Conservation (phyloP, 148 eudicot genomes). For the Camellia lanceoleosa region DNA sequence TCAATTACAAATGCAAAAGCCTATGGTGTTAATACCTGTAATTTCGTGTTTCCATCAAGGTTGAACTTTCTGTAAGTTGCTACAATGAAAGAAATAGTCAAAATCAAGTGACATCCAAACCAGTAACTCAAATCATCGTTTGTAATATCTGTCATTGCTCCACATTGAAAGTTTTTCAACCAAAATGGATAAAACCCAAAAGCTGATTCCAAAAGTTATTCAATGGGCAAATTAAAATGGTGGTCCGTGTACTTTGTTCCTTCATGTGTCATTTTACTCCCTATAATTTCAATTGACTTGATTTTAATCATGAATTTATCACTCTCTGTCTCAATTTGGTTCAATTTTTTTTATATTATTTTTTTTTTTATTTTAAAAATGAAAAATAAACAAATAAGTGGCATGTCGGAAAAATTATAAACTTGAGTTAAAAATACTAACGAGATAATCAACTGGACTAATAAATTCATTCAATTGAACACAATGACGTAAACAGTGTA, state of each 20-base stretch:
- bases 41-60: conserved; percentile 70
- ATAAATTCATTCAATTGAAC: neutral
- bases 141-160: too few relatives aligned
- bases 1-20: neutral
- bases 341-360: too few relatives aligned
- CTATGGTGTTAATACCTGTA: conserved; percentile 59
- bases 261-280: neutral
- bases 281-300: too few relatives aligned
- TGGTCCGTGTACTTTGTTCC: too few relatives aligned
- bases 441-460: too few relatives aligned
- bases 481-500: neutral
- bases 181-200: neutral
- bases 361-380: too few relatives aligned
- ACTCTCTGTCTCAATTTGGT: too few relatives aligned
- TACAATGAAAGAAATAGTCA: conserved; percentile 14
- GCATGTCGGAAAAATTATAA: too few relatives aligned
- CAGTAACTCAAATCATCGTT: neutral
- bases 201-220: neutral
- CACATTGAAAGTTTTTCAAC: neutral
- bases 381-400: too few relatives aligned
- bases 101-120: conserved; percentile 9
- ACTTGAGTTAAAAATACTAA: too few relatives aligned
- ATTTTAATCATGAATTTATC: too few relatives aligned
- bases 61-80: conserved; percentile 73
- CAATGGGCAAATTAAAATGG: too few relatives aligned